These are phyloP conservation scores for Liquidambar formosana DNA, from an alignment of 164 flowering plant genomes.

Conservation along the genomic window DNA sequence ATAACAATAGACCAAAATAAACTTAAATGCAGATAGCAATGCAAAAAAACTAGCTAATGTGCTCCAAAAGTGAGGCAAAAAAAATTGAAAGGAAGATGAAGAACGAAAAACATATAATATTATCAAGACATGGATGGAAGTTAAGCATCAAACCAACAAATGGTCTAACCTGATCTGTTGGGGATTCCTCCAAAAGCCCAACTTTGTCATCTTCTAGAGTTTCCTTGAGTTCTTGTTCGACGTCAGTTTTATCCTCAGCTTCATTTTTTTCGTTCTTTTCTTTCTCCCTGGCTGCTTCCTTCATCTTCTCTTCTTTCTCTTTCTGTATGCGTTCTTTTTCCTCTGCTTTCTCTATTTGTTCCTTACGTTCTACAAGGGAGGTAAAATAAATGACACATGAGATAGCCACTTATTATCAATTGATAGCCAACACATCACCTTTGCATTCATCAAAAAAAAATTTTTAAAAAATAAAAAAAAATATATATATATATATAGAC, in stretches of 20 bases:
- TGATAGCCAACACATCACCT: background rate
- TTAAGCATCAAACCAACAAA: too few relatives aligned
- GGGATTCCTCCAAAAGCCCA: constrained; percentile 40
- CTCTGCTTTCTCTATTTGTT: constrained; percentile 90
- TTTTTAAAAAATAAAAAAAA: too few relatives aligned
- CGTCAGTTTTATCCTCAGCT: constrained; percentile 17
- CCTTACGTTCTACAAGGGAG: constrained; percentile 65
- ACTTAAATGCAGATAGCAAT: too few relatives aligned
- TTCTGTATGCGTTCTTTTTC: constrained; percentile 81
- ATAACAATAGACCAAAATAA: too few relatives aligned
- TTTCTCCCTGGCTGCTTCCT: constrained; percentile 55
- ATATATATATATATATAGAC: too few relatives aligned
- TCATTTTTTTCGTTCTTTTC: constrained; percentile 20
- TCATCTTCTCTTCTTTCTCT: constrained; percentile 75
- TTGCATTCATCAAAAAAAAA: too few relatives aligned
- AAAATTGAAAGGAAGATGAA: too few relatives aligned
- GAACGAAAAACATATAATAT: too few relatives aligned
- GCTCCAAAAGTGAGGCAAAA: too few relatives aligned
- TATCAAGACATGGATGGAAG: too few relatives aligned
- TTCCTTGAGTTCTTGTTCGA: constrained; percentile 34
- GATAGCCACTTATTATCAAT: background rate
- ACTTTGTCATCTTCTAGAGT: constrained; percentile 35
- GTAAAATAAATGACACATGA: constrained; percentile 5
- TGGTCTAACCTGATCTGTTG: constrained; percentile 43
- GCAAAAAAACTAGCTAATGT: too few relatives aligned